A percentile compares a stretch with the other conserved stretches of the same genome.
Evolutionary conservation across 257 asterid species (phyloP).

Genomic region (Plantago elongata): DNA sequence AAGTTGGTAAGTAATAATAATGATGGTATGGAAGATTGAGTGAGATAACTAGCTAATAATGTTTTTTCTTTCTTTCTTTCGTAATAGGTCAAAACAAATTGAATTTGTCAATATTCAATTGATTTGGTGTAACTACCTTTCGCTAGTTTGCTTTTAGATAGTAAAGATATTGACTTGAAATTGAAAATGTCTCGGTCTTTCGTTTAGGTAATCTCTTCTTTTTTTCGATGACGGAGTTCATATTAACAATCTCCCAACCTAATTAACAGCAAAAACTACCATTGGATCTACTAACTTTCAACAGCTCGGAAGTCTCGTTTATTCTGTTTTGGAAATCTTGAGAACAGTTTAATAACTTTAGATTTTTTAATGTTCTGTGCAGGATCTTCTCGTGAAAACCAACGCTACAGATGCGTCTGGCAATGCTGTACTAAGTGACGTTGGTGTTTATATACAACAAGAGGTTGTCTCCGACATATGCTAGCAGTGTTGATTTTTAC

Average conservation of each 20-base stretch:
- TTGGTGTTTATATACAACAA: conserved; percentile 78
- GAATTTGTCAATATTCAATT: too few species aligned
- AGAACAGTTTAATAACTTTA: not conserved
- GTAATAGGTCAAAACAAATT: too few species aligned
- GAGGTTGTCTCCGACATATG: conserved; percentile 50
- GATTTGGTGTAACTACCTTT: too few species aligned
- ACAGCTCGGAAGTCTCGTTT: not conserved
- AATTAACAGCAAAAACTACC: not conserved
- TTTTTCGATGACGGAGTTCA: too few species aligned
- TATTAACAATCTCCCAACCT: not conserved
- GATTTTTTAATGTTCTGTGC: conserved; percentile 20
- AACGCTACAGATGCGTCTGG: conserved; percentile 93
- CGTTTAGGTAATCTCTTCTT: too few species aligned
- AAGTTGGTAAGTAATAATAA: too few species aligned
- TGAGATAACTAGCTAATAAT: too few species aligned
- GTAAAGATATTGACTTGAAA: too few species aligned
- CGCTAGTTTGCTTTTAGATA: too few species aligned
- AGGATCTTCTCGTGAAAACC: conserved; percentile 69
- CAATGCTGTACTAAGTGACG: conserved; percentile 72
- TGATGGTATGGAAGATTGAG: too few species aligned
- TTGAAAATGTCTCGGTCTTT: too few species aligned
- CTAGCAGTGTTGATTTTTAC: conserved; percentile 4
- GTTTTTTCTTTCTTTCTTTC: too few species aligned
- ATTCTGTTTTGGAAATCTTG: not conserved
- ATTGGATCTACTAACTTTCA: not conserved